Percentiles rank a stretch among this genome's conserved stretches.
phyloP scores from a whole-genome alignment of 1,139 yeast species.

The Nematodospora anomalae region DNA sequence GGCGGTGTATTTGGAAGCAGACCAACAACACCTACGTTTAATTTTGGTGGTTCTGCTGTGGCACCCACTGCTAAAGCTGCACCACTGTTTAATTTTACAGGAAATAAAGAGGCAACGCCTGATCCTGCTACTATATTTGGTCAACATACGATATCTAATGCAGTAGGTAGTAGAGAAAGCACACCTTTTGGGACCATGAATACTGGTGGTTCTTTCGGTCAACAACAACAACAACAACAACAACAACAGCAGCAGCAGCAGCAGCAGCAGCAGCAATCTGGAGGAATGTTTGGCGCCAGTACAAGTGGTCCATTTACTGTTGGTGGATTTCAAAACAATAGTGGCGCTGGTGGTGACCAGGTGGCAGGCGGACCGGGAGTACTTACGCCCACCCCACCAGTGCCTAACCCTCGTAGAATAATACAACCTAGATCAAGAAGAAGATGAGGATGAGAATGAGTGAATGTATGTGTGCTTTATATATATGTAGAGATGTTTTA shows the following conservation, averaged over 20 bases:
- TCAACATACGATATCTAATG: slow-evolving; percentile 7
- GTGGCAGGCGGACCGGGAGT: slow-evolving; percentile 1
- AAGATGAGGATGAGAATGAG: slow-evolving; percentile 17
- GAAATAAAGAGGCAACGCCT: slow-evolving; percentile 25
- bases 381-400: slow-evolving; percentile 15
- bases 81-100: slow-evolving; percentile 21
- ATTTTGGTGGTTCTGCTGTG: slow-evolving; percentile 5
- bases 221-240: slow-evolving; percentile 7
- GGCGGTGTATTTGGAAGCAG: slow-evolving; percentile 8
- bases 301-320: slow-evolving; percentile 7
- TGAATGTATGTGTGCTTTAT: too few relatives aligned
- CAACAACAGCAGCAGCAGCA: slow-evolving; percentile 6
- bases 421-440: slow-evolving; percentile 34
- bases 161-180: slow-evolving; percentile 10
- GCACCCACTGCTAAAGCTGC: slow-evolving; percentile 5
- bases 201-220: slow-evolving; percentile 9
- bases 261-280: slow-evolving; percentile 6
- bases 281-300: slow-evolving; percentile 1
- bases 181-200: slow-evolving; percentile 13
- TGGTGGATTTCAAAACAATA: slow-evolving; percentile 2
- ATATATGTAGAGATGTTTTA: too few relatives aligned
- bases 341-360: slow-evolving; percentile 3
- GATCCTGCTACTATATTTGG: slow-evolving; percentile 29
- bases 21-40: slow-evolving; percentile 12
- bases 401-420: slow-evolving; percentile 25